Base-by-base conservation (phyloP, 345 rosid genomes). In the Conringia planisiliqua region DNA sequence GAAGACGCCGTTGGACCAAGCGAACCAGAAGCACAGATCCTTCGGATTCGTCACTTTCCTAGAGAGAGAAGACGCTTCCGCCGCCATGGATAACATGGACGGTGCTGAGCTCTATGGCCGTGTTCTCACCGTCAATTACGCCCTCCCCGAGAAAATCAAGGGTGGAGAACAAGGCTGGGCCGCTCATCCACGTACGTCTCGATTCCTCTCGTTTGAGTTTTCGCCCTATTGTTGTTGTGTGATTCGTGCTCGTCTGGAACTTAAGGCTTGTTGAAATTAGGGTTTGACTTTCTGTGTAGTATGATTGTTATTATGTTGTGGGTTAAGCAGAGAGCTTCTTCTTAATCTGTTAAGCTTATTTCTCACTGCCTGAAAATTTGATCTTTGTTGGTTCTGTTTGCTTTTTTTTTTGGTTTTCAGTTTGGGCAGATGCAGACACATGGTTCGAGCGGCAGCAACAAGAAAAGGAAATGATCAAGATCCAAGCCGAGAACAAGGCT, bases 141-240 rank as follows among this genome's bases (percentile, higher is more conserved):
- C 98, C 35, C 90, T 92, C 24, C 98, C 98, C 2, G 99, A 95
- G 89, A 79, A 81, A 32, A 95, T 92, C 67, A 95, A 95, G 89
- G 99, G 99, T 68, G 99, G 99, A 5, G 98, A 95, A 67, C 97
- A 92, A 82, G 98, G 99, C 10, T 95, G 99, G 99, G 99, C 99
- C 6, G 98, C 99, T 6, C 98, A 95, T 77, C 98, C 99, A n/a
- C 88, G 99, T 92, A 86, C 4, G 91, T 84, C 59, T 55, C 62
- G n/a, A 38, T 38, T 54, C 36, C 29, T 26, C 0, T 76, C 8
- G 4, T 10, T 65, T 11, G n/a, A 24, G 11, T 52, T 51, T 30
- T 1, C 14, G 4, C 10, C 27, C 27, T 32, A 7, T 55, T 39
- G 27, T 1, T 68, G 42, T 30, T 51, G 30, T 27, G 24, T 27